Evolutionary conservation across 1,139 yeast species (phyloP).

Genomic region (Magnusiomyces ingens): DNA sequence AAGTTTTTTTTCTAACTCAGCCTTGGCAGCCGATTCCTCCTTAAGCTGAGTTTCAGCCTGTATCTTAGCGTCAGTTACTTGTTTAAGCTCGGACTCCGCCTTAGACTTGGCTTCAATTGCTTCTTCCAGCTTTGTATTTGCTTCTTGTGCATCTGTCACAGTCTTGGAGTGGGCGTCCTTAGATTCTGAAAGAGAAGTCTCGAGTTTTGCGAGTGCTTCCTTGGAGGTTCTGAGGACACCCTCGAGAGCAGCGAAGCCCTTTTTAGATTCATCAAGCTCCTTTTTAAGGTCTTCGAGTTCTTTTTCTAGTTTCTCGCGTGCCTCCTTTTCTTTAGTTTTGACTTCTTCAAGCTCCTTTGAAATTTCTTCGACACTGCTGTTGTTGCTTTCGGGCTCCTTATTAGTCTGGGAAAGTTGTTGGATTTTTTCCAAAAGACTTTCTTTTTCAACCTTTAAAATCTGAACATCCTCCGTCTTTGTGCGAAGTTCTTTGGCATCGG

Average conservation of each 20-base stretch:
- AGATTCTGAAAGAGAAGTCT: constrained; percentile 1
- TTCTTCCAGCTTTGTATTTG: no score
- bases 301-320: constrained; percentile 4
- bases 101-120: no score
- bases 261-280: constrained; percentile 14
- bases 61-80: no score
- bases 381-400: not conserved
- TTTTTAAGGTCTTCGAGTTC: constrained; percentile 24
- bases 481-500: constrained; percentile 13
- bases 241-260: not conserved
- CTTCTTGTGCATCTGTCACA: not conserved
- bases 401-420: not conserved
- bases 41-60: no score
- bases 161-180: constrained; percentile 3
- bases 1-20: no score
- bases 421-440: constrained; percentile 11
- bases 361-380: not conserved
- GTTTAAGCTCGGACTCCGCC: no score
- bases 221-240: not conserved
- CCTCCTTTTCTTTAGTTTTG: not conserved
- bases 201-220: no score
- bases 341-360: constrained; percentile 9
- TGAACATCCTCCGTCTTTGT: not conserved
- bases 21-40: no score
- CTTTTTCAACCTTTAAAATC: constrained; percentile 4